Evolutionary conservation across 768 basidiomycete genomes (phyloP).

Genomic region (Xanthoconium purpureum): DNA sequence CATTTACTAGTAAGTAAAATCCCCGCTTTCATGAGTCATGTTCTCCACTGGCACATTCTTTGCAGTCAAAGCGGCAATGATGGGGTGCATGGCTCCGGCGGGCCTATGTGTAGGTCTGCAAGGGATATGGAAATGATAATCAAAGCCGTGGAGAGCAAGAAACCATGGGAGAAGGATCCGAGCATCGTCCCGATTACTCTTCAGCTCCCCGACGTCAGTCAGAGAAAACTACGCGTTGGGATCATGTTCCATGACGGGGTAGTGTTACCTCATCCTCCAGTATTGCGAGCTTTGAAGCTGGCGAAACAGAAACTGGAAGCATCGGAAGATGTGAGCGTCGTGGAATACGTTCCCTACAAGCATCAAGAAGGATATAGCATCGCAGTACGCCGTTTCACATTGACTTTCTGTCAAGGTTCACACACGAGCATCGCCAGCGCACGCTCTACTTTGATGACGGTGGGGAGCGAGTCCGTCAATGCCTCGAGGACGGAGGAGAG

Average conservation of each 20-base stretch:
- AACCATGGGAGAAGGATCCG: constrained; percentile 44
- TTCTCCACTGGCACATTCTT: constrained; percentile 8
- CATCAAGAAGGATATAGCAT: constrained; percentile 35
- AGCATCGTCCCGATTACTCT: constrained; percentile 31
- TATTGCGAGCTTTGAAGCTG: constrained; percentile 38
- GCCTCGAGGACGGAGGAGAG: constrained; percentile 32
- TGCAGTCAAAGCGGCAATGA: constrained; percentile 28
- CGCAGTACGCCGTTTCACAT: constrained; percentile 19
- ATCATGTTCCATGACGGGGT: constrained; percentile 36
- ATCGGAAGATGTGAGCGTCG: constrained; percentile 34
- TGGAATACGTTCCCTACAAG: constrained; percentile 35
- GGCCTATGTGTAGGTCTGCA: constrained; percentile 29
- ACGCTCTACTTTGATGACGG: constrained; percentile 40
- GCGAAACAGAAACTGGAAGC: constrained; percentile 35
- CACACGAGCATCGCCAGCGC: constrained; percentile 19
- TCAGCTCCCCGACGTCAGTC: constrained; percentile 20
- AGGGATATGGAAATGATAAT: constrained; percentile 26
- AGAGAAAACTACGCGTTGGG: constrained; percentile 30
- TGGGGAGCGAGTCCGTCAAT: constrained; percentile 26
- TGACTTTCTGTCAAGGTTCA: neutral
- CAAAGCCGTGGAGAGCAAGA: constrained; percentile 22
- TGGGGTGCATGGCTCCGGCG: constrained; percentile 4
- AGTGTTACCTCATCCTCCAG: constrained; percentile 41
- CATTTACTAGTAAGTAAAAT: constrained; percentile 21
- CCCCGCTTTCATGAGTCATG: neutral